A percentile compares a stretch with the other conserved stretches of the same genome.
These are phyloP conservation scores for Globisporangium spiculum DNA, from an alignment of 352 stramenopile species.

Conservation along the genomic window DNA sequence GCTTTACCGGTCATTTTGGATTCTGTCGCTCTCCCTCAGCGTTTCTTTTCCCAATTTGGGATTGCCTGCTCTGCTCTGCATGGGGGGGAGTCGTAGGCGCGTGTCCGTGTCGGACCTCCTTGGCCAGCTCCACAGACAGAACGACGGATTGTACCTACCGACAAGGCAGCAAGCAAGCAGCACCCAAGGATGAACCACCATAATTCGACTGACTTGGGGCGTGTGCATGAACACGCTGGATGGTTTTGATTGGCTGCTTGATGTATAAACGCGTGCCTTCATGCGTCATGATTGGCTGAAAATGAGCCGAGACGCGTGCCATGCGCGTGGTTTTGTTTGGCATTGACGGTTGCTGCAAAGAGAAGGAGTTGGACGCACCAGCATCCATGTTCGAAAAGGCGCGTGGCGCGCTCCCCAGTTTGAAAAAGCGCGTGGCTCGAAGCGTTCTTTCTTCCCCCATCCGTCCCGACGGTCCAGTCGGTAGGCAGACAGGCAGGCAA, in stretches of 20 bases:
- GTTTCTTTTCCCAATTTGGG: too few species aligned
- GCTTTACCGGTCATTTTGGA: slow-evolving; percentile 38
- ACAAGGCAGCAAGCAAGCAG: background rate
- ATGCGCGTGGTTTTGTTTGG: background rate
- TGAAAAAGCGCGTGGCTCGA: slow-evolving; percentile 1
- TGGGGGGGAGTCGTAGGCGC: background rate
- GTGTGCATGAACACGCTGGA: background rate
- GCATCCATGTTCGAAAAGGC: background rate
- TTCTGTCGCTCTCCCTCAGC: slow-evolving; percentile 5
- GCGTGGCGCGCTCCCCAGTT: background rate
- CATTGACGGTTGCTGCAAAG: background rate
- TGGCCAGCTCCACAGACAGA: background rate
- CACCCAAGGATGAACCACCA: background rate
- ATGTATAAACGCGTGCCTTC: background rate
- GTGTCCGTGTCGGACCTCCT: slow-evolving; percentile 9
- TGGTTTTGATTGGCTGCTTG: background rate
- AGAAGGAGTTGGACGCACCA: background rate
- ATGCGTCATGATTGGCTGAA: background rate
- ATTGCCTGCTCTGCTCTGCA: background rate
- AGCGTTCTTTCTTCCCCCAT: background rate
- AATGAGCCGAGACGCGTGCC: background rate
- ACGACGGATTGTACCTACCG: background rate
- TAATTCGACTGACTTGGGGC: background rate
- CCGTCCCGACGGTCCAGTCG: slow-evolving; percentile 3
- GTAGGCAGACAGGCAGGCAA: background rate